Evolutionary conservation across 176 grass and related monocot species (phyloP), one percentile per base, ranked within the genome.

Genomic region (Phoenix dactylifera): DNA sequence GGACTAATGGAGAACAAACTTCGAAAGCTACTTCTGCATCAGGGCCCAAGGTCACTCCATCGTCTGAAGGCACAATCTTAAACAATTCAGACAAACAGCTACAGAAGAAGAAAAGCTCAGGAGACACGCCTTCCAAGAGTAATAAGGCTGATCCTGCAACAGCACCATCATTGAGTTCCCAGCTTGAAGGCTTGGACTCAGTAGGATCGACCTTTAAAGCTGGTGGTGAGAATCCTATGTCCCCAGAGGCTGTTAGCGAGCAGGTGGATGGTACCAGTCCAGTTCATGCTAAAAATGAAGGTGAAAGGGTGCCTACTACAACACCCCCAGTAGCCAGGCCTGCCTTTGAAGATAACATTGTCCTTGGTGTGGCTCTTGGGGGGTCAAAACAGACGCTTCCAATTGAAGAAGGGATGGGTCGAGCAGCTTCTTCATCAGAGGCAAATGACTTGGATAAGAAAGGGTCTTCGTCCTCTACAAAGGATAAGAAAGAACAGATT

Each of bases 381-480:
- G 93, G 93, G n/a, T 98, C 93, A 6, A 98, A 89, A 73, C 68
- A 87, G 52, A 98, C 93, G 16, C 74, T 98, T 17, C 88, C 93
- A 50, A 92, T 98, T 7, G 88, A 92, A 58, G 93, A 88, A 71
- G 81, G 81, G 15, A 85, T 76, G 75, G 72, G 78, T 35, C 64
- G 70, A 51, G 72, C 30, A 39, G 3, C 86, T 57, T 50, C 83
- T 57, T 69, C 83, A 51, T 80, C 76, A 17, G 78, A 86, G 19
- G 58, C 76, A 74, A 89, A 92, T 16, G 93, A 92, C 55, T 68
- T 70, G 18, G 84, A 83, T 62, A 77, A 59, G 1, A 71, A 76
- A 14, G 79, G 84, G 60, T 61, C 81, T 54, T 66, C 70, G 58
- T 44, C 83, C 62, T 72, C 76, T 24, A 58, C 62, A 2, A 82